Evolutionary conservation across 2,329 filamentous ascomycete species (phyloP).

Genomic region (Botrytis pseudocinerea): DNA sequence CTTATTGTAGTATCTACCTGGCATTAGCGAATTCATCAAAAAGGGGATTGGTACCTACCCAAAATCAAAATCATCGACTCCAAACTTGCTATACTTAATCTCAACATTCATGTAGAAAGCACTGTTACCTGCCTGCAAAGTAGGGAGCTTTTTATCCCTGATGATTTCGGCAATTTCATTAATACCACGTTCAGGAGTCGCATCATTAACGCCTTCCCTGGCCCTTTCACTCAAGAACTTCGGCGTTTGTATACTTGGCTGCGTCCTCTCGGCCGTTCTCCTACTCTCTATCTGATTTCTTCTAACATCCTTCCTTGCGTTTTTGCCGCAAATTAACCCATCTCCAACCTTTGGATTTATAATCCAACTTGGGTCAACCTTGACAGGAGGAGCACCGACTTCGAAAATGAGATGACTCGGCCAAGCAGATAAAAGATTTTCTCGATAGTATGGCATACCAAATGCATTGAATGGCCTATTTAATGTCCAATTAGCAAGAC

Average conservation of each 20-base stretch:
- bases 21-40: conserved; percentile 29
- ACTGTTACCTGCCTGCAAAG: conserved; percentile 77
- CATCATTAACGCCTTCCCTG: conserved; percentile 60
- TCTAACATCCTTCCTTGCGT: conserved; percentile 63
- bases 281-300: conserved; percentile 85
- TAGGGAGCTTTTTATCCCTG: conserved; percentile 69
- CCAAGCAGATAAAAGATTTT: conserved; percentile 85
- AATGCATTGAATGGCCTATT: conserved; percentile 75
- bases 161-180: conserved; percentile 64
- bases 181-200: conserved; percentile 44
- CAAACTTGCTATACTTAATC: conserved; percentile 98
- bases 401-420: conserved; percentile 81
- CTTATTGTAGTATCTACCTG: conserved; percentile 82
- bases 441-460: conserved; percentile 92
- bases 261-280: conserved; percentile 60
- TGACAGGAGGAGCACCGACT: conserved; percentile 76
- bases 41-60: conserved; percentile 54
- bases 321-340: conserved; percentile 75
- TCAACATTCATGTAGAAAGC: conserved; percentile 91
- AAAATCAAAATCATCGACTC: conserved; percentile 99
- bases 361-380: conserved; percentile 70
- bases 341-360: conserved; percentile 69
- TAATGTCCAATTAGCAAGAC: not conserved
- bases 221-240: conserved; percentile 96
- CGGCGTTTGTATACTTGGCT: conserved; percentile 68